phyloP scores from a whole-genome alignment of 441 rosid genomes.

The Viola pubescens region DNA sequence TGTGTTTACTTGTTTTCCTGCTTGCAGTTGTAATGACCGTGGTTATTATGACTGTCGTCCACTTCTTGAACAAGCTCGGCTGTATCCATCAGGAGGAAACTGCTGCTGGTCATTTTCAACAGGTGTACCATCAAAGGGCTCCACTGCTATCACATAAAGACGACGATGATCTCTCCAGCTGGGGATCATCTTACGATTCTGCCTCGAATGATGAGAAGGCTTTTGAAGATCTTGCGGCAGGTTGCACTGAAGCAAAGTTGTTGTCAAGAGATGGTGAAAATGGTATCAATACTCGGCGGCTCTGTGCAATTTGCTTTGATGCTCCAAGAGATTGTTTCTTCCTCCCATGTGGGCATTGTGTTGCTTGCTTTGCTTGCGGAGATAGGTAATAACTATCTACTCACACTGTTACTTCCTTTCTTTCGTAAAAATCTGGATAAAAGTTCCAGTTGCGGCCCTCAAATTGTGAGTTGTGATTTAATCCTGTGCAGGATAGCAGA shows the following conservation, averaged over 20 bases:
- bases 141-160: constrained; percentile 75
- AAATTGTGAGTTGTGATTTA: constrained; percentile 1
- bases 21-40: constrained; percentile 61
- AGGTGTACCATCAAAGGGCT: constrained; percentile 41
- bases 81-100: constrained; percentile 32
- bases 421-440: not conserved
- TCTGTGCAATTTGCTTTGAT: constrained; percentile 94
- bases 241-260: constrained; percentile 34
- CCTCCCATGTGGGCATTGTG: constrained; percentile 96
- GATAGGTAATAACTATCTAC: constrained; percentile 48
- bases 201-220: constrained; percentile 60
- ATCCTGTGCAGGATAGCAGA: constrained; percentile 61
- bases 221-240: constrained; percentile 43
- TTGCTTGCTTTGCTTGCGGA: constrained; percentile 86
- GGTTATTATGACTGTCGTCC: constrained; percentile 50
- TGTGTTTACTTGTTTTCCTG: constrained; percentile 9
- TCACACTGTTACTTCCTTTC: not conserved
- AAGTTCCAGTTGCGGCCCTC: not conserved
- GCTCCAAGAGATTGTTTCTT: constrained; percentile 98
- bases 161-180: constrained; percentile 87
- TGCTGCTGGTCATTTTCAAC: constrained; percentile 25
- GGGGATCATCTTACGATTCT: constrained; percentile 93
- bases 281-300: constrained; percentile 60
- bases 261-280: constrained; percentile 48
- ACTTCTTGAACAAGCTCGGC: constrained; percentile 53